Base-by-base conservation (phyloP, 2,329 filamentous ascomycete genomes). In the Cephalotrichum gorgonifer region DNA sequence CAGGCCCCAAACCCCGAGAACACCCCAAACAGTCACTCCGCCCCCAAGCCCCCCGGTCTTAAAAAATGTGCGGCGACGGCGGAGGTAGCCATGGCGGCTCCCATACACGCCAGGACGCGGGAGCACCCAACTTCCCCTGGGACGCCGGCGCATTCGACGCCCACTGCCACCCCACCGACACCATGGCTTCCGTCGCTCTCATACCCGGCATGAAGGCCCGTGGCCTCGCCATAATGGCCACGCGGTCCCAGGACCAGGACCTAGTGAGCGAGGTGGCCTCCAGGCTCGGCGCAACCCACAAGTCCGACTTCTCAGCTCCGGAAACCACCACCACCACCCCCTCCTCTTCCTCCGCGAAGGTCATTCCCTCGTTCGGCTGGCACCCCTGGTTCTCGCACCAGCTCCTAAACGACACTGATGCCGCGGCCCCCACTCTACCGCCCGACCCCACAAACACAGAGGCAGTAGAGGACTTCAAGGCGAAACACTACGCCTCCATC, bases 301-400 rank as follows among this genome's bases (percentile, higher is more conserved):
- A 42, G 35, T n/a, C 25, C 8, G 35, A 39, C 31, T 17, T 44
- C 4, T 23, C 23, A 9, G 7, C 6, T 15, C 22, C 30, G 17
- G 39, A 33, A n/a, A n/a, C n/a, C n/a, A n/a, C n/a, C n/a, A n/a
- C n/a, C n/a, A n/a, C n/a, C n/a, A n/a, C n/a, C n/a, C n/a, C n/a
- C n/a, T 26, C 15, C 20, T 25, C 45, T 4, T 47, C 45, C 12
- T 25, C 30, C 3, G 55, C 53, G 51, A 52, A 49, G 22, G 57
- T 73, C 47, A 57, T 91, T 3, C 85, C 87, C 0, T 80, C 81
- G n/a, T 91, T 90, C 64, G 87, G 87, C 20, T 90, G 86, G 85
- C 87, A 93, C 61, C 87, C 87, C 1, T 93, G 87, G 87, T 91
- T 90, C 63, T 85, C 86, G 1, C 73, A 91, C 62, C 81, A 87